Evolutionary conservation across 129 eudicot species (phyloP).

Genomic region (Tagetes erecta): DNA sequence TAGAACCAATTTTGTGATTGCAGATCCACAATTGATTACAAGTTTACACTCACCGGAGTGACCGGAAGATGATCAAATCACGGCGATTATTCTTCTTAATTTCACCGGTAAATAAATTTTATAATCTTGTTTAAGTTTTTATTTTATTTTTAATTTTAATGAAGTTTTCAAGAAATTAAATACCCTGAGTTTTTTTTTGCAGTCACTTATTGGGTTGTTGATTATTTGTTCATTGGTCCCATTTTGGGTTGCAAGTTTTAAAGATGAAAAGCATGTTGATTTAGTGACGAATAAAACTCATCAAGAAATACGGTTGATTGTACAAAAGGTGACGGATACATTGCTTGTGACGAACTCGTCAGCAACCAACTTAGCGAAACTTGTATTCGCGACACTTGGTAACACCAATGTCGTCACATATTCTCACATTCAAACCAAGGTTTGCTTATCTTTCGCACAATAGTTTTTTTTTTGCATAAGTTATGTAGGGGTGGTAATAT

Average conservation of each 20-base stretch:
- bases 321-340: slow-evolving; percentile 34
- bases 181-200: neutral
- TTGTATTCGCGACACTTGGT: slow-evolving; percentile 23
- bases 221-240: slow-evolving; percentile 40
- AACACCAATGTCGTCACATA: slow-evolving; percentile 29
- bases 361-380: slow-evolving; percentile 38
- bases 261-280: slow-evolving; percentile 37
- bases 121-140: neutral
- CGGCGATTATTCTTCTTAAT: slow-evolving; percentile 39
- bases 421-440: slow-evolving; percentile 41
- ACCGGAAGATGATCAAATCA: slow-evolving; percentile 24
- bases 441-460: neutral
- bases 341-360: slow-evolving; percentile 46
- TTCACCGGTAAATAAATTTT: slow-evolving; percentile 36
- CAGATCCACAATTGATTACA: slow-evolving; percentile 8
- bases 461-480: neutral
- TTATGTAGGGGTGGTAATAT: neutral
- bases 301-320: slow-evolving; percentile 32
- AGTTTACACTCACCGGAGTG: slow-evolving; percentile 16
- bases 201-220: slow-evolving; percentile 35
- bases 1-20: slow-evolving; percentile 6
- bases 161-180: neutral
- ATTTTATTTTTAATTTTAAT: neutral
- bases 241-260: slow-evolving; percentile 28
- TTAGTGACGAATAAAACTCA: slow-evolving; percentile 10